A percentile compares a stretch with the other conserved stretches of the same genome.
These are phyloP conservation scores for Gossypium trilobum DNA, from an alignment of 441 rosid species.

Conservation along the genomic window DNA sequence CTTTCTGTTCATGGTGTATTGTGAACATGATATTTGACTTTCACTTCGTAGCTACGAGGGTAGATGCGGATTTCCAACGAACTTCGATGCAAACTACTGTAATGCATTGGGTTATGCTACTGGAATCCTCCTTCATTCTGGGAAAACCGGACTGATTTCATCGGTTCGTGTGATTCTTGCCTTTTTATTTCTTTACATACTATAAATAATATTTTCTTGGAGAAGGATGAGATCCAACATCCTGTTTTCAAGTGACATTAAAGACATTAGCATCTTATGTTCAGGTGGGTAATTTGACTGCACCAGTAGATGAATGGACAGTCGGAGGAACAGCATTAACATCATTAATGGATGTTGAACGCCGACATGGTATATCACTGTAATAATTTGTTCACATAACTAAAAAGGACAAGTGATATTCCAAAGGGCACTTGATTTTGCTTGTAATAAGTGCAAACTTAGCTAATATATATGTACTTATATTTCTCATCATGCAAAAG, in stretches of 20 bases:
- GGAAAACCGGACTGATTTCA: conserved; percentile 82
- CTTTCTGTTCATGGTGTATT: neutral
- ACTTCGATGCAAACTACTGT: conserved; percentile 86
- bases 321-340: conserved; percentile 89
- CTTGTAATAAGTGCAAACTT: neutral
- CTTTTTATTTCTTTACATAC: neutral
- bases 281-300: conserved; percentile 82
- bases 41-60: conserved; percentile 66
- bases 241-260: neutral
- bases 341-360: conserved; percentile 90
- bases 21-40: neutral
- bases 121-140: conserved; percentile 75
- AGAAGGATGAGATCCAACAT: neutral
- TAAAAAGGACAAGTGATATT: neutral
- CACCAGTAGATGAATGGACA: conserved; percentile 78
- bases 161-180: conserved; percentile 42
- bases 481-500: neutral
- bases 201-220: neutral
- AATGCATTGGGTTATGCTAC: conserved; percentile 88
- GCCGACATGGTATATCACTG: conserved; percentile 70
- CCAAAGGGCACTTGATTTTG: neutral
- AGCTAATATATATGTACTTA: neutral
- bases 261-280: neutral
- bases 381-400: neutral
- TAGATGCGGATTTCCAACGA: conserved; percentile 94